Conservation (phyloP, 2,329 filamentous ascomycete species). For the Xylariaceae sp. region DNA sequence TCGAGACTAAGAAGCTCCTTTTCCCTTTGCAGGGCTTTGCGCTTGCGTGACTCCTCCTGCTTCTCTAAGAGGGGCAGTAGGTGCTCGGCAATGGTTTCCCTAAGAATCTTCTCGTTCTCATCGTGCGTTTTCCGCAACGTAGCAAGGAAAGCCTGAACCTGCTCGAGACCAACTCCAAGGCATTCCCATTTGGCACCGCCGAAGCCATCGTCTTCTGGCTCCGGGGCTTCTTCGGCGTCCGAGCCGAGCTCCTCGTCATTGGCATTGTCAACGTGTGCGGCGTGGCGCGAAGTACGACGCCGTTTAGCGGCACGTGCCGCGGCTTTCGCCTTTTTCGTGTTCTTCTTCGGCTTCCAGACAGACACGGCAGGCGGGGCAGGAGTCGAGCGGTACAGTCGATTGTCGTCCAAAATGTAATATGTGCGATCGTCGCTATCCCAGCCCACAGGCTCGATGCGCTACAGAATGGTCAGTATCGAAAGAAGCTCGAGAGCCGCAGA, state of each 20-base stretch:
- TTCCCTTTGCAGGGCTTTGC: slow-evolving; percentile 63
- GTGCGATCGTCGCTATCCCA: slow-evolving; percentile 84
- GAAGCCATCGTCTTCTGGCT: slow-evolving; percentile 57
- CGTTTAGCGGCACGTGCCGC: slow-evolving; percentile 68
- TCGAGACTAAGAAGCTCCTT: slow-evolving; percentile 77
- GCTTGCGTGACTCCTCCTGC: slow-evolving; percentile 69
- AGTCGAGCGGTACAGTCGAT: slow-evolving; percentile 84
- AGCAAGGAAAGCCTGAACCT: slow-evolving; percentile 69
- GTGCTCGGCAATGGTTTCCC: slow-evolving; percentile 68
- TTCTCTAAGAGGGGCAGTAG: slow-evolving; percentile 82
- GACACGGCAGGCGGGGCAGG: slow-evolving; percentile 62
- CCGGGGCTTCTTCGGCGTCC: slow-evolving; percentile 25
- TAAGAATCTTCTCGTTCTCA: slow-evolving; percentile 76
- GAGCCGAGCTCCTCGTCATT: slow-evolving; percentile 32
- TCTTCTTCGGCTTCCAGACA: slow-evolving; percentile 57
- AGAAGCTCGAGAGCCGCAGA: slow-evolving; percentile 27
- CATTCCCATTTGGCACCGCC: slow-evolving; percentile 87
- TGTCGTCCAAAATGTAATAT: slow-evolving; percentile 91
- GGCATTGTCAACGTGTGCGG: slow-evolving; percentile 38
- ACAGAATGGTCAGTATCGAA: slow-evolving; percentile 25
- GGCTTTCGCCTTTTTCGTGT: slow-evolving; percentile 61
- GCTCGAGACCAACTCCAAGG: slow-evolving; percentile 73
- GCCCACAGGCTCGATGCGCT: slow-evolving; percentile 77
- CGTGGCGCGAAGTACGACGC: slow-evolving; percentile 50
- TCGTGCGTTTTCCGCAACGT: slow-evolving; percentile 73